Evolutionary conservation across 2,329 filamentous ascomycete genomes (phyloP), one percentile per base, ranked within the genome.

Genomic region (Colletotrichum musicola): DNA sequence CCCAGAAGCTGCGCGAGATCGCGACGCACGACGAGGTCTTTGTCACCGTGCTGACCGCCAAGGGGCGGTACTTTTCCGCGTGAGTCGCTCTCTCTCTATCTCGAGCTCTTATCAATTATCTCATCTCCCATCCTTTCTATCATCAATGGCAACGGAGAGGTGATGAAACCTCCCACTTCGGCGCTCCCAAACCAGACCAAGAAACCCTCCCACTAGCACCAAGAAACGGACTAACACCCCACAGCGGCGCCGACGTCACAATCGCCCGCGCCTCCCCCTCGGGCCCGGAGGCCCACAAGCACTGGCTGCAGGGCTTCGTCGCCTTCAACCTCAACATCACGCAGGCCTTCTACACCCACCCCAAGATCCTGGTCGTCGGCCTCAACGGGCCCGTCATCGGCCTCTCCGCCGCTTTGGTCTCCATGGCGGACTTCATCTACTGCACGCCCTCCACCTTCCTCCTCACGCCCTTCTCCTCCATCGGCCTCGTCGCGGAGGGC

Each of bases 381-480:
- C 90, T 98, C 72, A 98, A 98, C 82, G 96, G 95, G 3, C 96
- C 96, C 6, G 94, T 90, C 12, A 87, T 99, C 61, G 96, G 96
- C 6, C 90, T 98, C 38, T 93, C 92, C 2, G 96, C 95, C 1
- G 95, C 95, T 0, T 82, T 98, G 0, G 84, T 94, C 66, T 91
- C 90, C 30, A 92, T 93, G 79, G 93, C 93, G 25, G 96, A 98
- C 84, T 98, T 98, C 83, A 88, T 98, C 78, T 98, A 98, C 85
- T 90, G 88, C 77, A 86, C 92, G 0, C 94, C 95, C 0, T 87
- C 92, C 73, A 84, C 94, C 35, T 99, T 94, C 81, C 85, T 98
- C 27, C 89, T 98, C 27, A 97, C 95, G 1, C 96, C 96, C 4
- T 98, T 98, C 81, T 92, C 91, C 4, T 95, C 93, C 1, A 87